A percentile compares a stretch with the other conserved stretches of the same genome.
Conservation (phyloP, 768 basidiomycete genomes). For the Suillus fuscotomentosus region DNA sequence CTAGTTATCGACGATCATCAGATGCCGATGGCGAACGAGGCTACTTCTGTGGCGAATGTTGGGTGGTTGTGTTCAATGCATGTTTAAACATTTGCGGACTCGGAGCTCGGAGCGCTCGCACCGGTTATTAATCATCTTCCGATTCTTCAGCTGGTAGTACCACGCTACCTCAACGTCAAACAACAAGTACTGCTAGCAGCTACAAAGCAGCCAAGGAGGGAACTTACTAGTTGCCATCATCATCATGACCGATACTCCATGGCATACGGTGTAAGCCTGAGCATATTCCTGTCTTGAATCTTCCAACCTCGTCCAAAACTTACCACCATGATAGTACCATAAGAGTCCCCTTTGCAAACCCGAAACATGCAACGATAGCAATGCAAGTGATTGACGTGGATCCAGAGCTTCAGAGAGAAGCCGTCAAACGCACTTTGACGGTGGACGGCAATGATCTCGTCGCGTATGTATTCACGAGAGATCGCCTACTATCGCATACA, state of each 20-base stretch:
- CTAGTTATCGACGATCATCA: neutral
- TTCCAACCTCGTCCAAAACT: neutral
- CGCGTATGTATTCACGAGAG: constrained; percentile 53
- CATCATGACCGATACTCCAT: constrained; percentile 31
- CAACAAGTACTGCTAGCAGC: neutral
- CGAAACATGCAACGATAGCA: constrained; percentile 76
- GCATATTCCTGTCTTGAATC: neutral
- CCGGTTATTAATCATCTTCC: neutral
- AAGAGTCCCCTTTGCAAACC: constrained; percentile 73
- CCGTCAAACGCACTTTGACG: constrained; percentile 69
- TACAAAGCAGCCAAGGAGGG: neutral
- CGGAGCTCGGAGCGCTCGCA: neutral
- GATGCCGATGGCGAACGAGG: neutral
- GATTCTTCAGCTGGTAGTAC: neutral
- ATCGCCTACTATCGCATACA: neutral
- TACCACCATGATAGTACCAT: constrained; percentile 47
- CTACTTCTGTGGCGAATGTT: neutral
- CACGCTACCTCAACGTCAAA: neutral
- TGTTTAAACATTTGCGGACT: too few relatives aligned
- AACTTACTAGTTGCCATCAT: constrained; percentile 5
- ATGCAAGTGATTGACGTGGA: constrained; percentile 87
- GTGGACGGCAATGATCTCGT: constrained; percentile 69
- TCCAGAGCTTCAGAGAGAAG: constrained; percentile 75
- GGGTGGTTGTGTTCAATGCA: neutral
- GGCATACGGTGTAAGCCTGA: constrained; percentile 55